Evolutionary conservation across 352 stramenopile genomes (phyloP), one percentile per base, ranked within the genome.

Genomic region (Aphanomyces stellatus): DNA sequence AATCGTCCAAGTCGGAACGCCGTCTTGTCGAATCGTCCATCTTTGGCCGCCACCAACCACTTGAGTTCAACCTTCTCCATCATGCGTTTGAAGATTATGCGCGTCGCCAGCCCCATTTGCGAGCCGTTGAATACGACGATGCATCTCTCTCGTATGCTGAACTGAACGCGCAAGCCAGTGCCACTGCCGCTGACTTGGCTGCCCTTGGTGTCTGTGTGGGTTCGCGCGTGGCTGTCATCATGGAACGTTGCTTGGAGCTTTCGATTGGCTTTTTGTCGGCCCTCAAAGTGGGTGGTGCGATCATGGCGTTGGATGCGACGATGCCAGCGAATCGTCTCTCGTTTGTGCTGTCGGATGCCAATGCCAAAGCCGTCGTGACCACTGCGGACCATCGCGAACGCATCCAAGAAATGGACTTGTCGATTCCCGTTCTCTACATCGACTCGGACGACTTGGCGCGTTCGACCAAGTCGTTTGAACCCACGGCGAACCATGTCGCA

Each of bases 171-270:
- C 53, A 76, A 2, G 75, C 75, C 13, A 69, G 46, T 28, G 62
- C 69, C 24, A 35, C 72, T 22, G 70, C 74, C 1, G 55, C 28
- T 51, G 66, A 42, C 25, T 71, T 37, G 43, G 74, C 61, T n/a
- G 42, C n/a, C 73, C 76, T n/a, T 77, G 85, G 19, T 77, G 75
- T n/a, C 85, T 87, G 60, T 77, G 46, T 53, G 5, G 46, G 46
- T 13, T 13, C 6, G 5, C 46, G 46, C 5, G 46, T 53, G 17
- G 46, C 46, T 19, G 46, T 53, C 17, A 28, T 97, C 66, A 96
- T 98, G 88, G 90, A 97, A 65, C 88, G 95, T 34, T 93, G 85
- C 65, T 78, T 86, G 57, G 85, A 96, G 77, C 98, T 97, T 71
- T 87, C 96, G 48, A 78, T 98, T 24, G 85, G 79, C 5, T 97